These are phyloP conservation scores for Exophiala sideris DNA, from an alignment of 2,329 filamentous ascomycete genomes.

Conservation along the genomic window DNA sequence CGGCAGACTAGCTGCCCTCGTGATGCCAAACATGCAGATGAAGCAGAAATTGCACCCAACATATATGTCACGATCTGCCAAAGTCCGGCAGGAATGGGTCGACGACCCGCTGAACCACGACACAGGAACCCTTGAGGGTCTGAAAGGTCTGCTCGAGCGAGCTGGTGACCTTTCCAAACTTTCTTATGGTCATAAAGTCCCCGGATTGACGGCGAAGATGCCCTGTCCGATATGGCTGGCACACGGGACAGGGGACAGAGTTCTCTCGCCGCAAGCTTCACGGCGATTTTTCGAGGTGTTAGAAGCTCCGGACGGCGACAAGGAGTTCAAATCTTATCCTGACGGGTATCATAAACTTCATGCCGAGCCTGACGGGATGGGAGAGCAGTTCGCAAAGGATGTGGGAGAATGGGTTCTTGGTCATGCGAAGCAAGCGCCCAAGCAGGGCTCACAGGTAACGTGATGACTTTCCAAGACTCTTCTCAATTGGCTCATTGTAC, in stretches of 20 bases:
- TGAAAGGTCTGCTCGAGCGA: constrained; percentile 74
- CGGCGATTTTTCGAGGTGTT: constrained; percentile 61
- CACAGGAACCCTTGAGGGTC: constrained; percentile 78
- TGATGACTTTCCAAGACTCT: no score
- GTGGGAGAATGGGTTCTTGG: constrained; percentile 63
- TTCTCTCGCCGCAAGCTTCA: constrained; percentile 63
- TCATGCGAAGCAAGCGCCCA: constrained; percentile 1
- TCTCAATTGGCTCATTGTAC: no score
- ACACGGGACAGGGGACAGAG: constrained; percentile 72
- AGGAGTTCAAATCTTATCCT: constrained; percentile 68
- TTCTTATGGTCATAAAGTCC: constrained; percentile 33
- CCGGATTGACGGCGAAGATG: constrained; percentile 16
- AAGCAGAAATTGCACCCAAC: constrained; percentile 62
- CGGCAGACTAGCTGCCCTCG: constrained; percentile 63
- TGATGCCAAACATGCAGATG: constrained; percentile 67
- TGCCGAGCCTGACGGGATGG: constrained; percentile 33
- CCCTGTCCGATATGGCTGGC: constrained; percentile 67
- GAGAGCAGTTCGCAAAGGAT: constrained; percentile 49
- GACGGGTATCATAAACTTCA: constrained; percentile 70
- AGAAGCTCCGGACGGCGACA: constrained; percentile 43
- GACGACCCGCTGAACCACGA: constrained; percentile 73
- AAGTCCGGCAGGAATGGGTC: constrained; percentile 57
- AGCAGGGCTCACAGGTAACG: no score
- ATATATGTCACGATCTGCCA: constrained; percentile 65
- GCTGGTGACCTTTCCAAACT: constrained; percentile 58